phyloP scores from a whole-genome alignment of 176 grass and related monocot genomes.

The maize (Zea mays) region DNA sequence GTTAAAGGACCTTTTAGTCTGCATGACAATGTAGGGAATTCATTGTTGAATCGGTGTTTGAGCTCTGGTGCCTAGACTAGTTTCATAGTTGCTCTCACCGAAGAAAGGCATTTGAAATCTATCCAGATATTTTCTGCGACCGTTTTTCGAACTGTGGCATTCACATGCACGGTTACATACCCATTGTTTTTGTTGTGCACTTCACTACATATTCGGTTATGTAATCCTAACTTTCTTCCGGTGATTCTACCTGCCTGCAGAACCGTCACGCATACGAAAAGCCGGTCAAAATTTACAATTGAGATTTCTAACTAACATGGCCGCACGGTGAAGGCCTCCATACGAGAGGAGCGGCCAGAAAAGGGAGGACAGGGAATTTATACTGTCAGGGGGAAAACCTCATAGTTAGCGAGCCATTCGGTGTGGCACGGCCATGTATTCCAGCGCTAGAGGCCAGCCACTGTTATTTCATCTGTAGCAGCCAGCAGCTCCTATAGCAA shows the following conservation, averaged over 20 bases:
- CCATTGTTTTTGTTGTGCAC: too few relatives aligned
- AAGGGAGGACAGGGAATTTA: constrained; percentile 3
- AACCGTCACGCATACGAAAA: constrained; percentile 77
- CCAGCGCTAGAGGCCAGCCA: constrained; percentile 11
- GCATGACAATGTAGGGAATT: background rate
- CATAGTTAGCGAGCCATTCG: background rate
- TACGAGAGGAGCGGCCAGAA: constrained; percentile 10
- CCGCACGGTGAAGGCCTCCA: background rate
- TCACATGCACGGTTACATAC: background rate
- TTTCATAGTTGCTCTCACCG: background rate
- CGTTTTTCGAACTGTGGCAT: background rate
- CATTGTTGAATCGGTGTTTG: background rate
- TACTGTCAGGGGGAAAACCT: background rate
- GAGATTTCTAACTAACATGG: background rate
- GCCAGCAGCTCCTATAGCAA: background rate
- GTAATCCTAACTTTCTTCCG: constrained; percentile 15
- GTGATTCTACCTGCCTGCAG: constrained; percentile 47
- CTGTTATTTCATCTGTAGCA: background rate
- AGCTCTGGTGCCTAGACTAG: background rate
- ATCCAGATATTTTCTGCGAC: background rate
- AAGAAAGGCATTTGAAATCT: background rate
- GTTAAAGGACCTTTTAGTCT: background rate
- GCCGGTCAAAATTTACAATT: constrained; percentile 82
- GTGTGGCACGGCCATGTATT: constrained; percentile 13
- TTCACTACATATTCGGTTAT: too few relatives aligned